Percentiles rank a stretch among this genome's conserved stretches.
phyloP scores from a whole-genome alignment of 108 stramenopile species.

The Aureococcus anophagefferens region DNA sequence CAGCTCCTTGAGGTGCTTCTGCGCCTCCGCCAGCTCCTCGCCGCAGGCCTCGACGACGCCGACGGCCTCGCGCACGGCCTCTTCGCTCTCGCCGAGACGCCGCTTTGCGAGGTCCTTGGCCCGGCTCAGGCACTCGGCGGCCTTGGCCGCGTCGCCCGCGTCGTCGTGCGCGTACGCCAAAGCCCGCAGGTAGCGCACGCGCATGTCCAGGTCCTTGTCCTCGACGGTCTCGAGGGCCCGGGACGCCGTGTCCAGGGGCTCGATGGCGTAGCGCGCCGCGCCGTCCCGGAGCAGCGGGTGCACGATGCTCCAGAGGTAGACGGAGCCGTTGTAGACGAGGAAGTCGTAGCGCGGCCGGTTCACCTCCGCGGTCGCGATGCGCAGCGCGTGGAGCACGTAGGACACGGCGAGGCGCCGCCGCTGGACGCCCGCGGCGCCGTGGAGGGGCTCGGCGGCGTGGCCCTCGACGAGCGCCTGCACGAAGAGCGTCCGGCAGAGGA shows the following conservation, averaged over 20 bases:
- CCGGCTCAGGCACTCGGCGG: not conserved
- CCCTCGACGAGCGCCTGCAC: conserved; percentile 10
- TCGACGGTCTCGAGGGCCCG: conserved; percentile 25
- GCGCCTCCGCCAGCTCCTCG: too few relatives aligned
- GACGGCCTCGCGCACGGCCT: too few relatives aligned
- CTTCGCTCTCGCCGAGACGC: too few relatives aligned
- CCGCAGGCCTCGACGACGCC: too few relatives aligned
- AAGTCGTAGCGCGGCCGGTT: conserved; percentile 31
- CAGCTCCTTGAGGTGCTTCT: too few relatives aligned
- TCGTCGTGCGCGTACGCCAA: conserved; percentile 17
- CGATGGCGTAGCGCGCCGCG: conserved; percentile 10
- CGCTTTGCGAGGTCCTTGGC: too few relatives aligned
- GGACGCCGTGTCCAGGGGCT: not conserved
- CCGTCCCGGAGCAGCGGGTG: conserved; percentile 17
- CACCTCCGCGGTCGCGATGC: conserved; percentile 17
- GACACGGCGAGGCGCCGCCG: conserved; percentile 1
- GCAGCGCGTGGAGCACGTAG: conserved; percentile 13
- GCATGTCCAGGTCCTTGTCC: conserved; percentile 28
- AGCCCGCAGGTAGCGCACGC: conserved; percentile 9
- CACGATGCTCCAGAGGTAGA: conserved; percentile 32
- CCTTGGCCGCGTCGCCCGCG: conserved; percentile 3
- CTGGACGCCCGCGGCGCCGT: conserved; percentile 13
- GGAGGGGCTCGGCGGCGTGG: conserved; percentile 2
- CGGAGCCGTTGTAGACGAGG: conserved; percentile 38
- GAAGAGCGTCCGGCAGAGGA: conserved; percentile 28